Base-by-base conservation (phyloP, 345 rosid species). In the Nephelium lappaceum region DNA sequence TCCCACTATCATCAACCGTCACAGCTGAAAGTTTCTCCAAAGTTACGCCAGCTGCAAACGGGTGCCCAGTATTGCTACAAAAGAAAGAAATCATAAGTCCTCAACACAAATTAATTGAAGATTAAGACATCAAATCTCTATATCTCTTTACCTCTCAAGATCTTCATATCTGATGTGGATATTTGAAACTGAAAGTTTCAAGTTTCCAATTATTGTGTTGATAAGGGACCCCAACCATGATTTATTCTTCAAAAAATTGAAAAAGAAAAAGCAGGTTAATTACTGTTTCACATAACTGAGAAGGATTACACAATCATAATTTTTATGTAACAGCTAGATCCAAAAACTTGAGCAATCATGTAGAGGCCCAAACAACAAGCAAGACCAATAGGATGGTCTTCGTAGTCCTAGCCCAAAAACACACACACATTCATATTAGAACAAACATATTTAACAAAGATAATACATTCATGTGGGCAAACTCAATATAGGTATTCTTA, bases 151-250 rank as follows among this genome's bases (percentile, higher is more conserved):
- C 99, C 99, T 96, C 88, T 96, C 99, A 76, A 88, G 86, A 84
- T 96, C 99, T 82, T 96, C 99, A 71, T 96, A 96, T 93, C 99
- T 89, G 79, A 96, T 89, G 84, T 96, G 99, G 80, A 96, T 94
- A 86, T 94, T 93, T 83, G 99, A 91, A 81, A 96, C 91, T 71
- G 98, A 96, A 81, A 96, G 95, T 88, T 93, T 96, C 86, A 96
- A 83, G 85, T 96, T 96, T 81, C 99, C 99, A 80, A 96, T 87
- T 77, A 96, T 88, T 25, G 98, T 96, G 86, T 90, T 91, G 88
- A 96, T 83, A 83, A 96, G 87, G 60, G 99, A 96, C 77, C 98
- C 99, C 89, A 94, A 72, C 98, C 97, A 96, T 24, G 99, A 93
- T 82, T 86, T 91, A 83, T 93, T 96, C 99, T 96, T 88, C 81